Conservation (phyloP, 2,329 filamentous ascomycete species). For the Thelonectria discophora region DNA sequence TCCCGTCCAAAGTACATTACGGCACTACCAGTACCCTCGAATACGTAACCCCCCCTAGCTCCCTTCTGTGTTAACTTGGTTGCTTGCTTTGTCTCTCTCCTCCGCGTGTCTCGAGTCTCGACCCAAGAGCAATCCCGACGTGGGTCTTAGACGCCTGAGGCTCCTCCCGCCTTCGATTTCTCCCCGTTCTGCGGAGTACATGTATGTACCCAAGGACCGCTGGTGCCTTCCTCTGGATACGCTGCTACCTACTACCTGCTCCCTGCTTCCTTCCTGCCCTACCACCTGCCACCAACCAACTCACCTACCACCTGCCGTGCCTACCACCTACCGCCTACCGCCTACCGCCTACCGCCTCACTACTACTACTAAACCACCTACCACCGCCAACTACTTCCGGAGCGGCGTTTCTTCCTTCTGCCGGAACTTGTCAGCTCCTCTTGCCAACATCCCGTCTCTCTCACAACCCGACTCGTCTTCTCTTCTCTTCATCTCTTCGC, state of each 20-base stretch:
- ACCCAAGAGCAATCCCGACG: constrained; percentile 42
- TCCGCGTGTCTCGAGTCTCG: constrained; percentile 32
- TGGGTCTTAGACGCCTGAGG: constrained; percentile 41
- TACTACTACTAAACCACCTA: constrained; percentile 1
- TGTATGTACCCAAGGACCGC: neutral
- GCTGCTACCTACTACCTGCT: neutral
- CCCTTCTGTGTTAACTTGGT: constrained; percentile 15
- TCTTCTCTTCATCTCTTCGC: constrained; percentile 2
- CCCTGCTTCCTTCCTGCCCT: constrained; percentile 1
- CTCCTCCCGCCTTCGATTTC: constrained; percentile 27
- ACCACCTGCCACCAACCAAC: too few relatives aligned
- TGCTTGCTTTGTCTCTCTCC: constrained; percentile 21
- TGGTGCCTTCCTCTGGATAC: neutral
- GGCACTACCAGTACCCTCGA: neutral
- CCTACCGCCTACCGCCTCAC: neutral
- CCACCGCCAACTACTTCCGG: constrained; percentile 35
- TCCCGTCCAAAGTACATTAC: neutral
- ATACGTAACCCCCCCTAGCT: constrained; percentile 29
- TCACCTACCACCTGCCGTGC: too few relatives aligned
- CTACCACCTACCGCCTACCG: neutral
- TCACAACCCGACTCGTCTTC: constrained; percentile 29
- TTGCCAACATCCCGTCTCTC: constrained; percentile 26
- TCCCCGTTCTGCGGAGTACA: neutral
- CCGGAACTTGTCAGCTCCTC: constrained; percentile 29
- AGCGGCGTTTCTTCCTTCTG: constrained; percentile 38